A percentile compares a stretch with the other conserved stretches of the same genome.
These are phyloP conservation scores for Xylaria cubensis DNA, from an alignment of 495 filamentous ascomycete genomes.

Conservation along the genomic window DNA sequence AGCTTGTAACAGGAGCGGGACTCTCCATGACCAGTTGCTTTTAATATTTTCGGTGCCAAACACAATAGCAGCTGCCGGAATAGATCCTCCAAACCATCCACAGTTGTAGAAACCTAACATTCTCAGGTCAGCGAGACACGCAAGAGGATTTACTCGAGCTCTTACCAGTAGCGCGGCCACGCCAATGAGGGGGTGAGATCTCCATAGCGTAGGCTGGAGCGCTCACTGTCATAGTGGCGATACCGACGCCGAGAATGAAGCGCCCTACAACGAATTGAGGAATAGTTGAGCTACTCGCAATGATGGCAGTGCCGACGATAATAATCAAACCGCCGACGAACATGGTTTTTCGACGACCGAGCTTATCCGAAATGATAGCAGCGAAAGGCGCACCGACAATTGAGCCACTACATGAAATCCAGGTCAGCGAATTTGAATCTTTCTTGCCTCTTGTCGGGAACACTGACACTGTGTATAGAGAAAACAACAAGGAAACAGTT, in stretches of 20 bases:
- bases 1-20: constrained; percentile 55
- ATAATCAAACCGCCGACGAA: constrained; percentile 60
- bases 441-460: neutral
- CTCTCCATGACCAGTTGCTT: constrained; percentile 52
- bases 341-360: constrained; percentile 52
- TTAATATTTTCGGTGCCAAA: constrained; percentile 52
- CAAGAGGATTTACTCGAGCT: neutral
- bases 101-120: constrained; percentile 56
- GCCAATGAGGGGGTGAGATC: constrained; percentile 57
- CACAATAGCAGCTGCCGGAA: constrained; percentile 54
- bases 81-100: constrained; percentile 58
- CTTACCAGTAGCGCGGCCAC: constrained; percentile 52
- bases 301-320: constrained; percentile 56
- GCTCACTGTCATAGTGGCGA: constrained; percentile 56
- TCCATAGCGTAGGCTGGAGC: constrained; percentile 57
- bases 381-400: constrained; percentile 55
- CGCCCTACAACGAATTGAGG: constrained; percentile 56
- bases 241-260: constrained; percentile 60
- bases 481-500: constrained; percentile 52
- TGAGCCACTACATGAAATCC: constrained; percentile 43
- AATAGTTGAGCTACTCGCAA: constrained; percentile 43
- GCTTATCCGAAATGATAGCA: constrained; percentile 52
- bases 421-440: neutral
- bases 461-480: constrained; percentile 56
- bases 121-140: constrained; percentile 12